Evolutionary conservation across 2,329 filamentous ascomycete genomes (phyloP).

Genomic region (Orbilia quercus): DNA sequence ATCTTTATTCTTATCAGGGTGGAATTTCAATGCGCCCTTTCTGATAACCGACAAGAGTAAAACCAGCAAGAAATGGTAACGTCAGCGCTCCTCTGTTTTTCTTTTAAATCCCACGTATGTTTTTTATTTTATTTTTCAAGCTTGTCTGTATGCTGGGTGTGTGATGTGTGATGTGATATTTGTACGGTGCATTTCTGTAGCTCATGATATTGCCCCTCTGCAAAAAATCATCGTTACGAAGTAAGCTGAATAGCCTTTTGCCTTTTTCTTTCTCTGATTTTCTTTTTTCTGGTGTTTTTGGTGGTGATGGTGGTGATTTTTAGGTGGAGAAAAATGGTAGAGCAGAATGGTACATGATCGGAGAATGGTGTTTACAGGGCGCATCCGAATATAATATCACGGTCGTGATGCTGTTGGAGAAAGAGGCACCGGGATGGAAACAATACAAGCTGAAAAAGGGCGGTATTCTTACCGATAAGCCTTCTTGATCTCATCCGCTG

Average conservation of each 20-base stretch:
- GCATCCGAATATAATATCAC: slow-evolving; percentile 26
- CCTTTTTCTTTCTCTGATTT: slow-evolving; percentile 26
- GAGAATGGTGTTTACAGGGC: slow-evolving; percentile 23
- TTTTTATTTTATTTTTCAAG: slow-evolving; percentile 19
- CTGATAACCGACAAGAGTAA: slow-evolving; percentile 54
- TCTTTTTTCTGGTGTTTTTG: too few species aligned
- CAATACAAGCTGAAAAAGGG: slow-evolving; percentile 20
- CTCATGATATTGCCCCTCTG: slow-evolving; percentile 56
- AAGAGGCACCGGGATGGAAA: slow-evolving; percentile 36
- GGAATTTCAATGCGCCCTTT: slow-evolving; percentile 68
- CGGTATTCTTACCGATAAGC: slow-evolving; percentile 76
- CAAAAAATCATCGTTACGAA: slow-evolving; percentile 56
- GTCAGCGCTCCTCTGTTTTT: slow-evolving; percentile 52
- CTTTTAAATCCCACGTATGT: slow-evolving; percentile 18
- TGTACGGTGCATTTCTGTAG: slow-evolving; percentile 31
- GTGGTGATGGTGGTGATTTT: slow-evolving; percentile 2
- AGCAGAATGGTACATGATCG: slow-evolving; percentile 16
- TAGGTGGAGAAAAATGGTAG: slow-evolving; percentile 18
- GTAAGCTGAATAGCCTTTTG: slow-evolving; percentile 57
- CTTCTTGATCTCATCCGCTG: slow-evolving; percentile 97
- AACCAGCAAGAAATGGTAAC: slow-evolving; percentile 36
- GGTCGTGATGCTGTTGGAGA: slow-evolving; percentile 2
- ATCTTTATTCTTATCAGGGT: slow-evolving; percentile 98
- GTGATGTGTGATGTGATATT: slow-evolving; percentile 13
- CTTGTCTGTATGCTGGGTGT: slow-evolving; percentile 16